Conservation (phyloP, 1,284 basidiomycete genomes). For the Vanrija sp. region DNA sequence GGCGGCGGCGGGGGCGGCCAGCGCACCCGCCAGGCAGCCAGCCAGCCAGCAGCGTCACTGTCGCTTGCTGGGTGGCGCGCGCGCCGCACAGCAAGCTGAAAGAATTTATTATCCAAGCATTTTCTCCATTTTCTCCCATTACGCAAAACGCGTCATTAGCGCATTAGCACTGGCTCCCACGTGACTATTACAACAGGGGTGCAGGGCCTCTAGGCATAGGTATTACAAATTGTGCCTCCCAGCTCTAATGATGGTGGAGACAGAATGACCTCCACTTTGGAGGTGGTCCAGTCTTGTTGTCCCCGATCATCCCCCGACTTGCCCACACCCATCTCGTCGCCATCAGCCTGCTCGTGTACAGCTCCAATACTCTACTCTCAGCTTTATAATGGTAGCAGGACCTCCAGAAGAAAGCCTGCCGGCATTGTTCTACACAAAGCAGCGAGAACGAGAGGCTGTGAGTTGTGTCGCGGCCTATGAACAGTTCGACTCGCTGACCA, state of each 20-base stretch:
- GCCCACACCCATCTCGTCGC: neutral
- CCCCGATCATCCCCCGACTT: neutral
- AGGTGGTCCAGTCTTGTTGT: neutral
- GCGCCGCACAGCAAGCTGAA: neutral
- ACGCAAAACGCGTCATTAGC: neutral
- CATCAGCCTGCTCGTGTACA: no score
- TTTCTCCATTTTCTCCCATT: conserved; percentile 7
- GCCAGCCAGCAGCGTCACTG: no score
- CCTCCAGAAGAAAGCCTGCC: conserved; percentile 27
- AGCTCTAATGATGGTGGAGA: neutral
- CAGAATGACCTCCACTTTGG: neutral
- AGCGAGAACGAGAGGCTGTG: conserved; percentile 37
- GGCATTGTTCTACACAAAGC: conserved; percentile 26
- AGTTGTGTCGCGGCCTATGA: conserved; percentile 4
- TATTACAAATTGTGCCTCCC: no score
- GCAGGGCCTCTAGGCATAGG: neutral
- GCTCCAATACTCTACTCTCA: no score
- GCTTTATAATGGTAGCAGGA: conserved; percentile 8
- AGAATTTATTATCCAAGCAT: conserved; percentile 5
- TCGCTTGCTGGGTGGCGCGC: neutral
- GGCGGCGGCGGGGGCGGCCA: no score
- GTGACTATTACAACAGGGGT: conserved; percentile 5
- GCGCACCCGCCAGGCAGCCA: no score
- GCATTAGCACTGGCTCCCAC: neutral
- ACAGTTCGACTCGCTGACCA: neutral